Evolutionary conservation across 1,284 basidiomycete species (phyloP).

Genomic region (Ganoderma meredithae): DNA sequence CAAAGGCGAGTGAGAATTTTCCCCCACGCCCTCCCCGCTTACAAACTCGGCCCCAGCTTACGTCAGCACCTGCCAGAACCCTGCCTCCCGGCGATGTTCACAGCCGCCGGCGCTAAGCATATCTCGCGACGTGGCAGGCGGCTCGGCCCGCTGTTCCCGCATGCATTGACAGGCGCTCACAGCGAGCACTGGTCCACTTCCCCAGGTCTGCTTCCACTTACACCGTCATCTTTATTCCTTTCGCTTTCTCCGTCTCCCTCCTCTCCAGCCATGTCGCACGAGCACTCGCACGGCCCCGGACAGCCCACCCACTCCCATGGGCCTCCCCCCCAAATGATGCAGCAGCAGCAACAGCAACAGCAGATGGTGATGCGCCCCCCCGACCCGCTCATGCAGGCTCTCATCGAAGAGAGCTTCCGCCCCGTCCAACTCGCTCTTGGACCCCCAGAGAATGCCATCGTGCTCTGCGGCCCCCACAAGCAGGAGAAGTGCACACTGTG

Average conservation of each 20-base stretch:
- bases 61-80: constrained; percentile 24
- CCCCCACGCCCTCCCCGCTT: constrained; percentile 31
- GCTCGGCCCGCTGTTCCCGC: not conserved
- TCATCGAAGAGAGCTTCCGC: constrained; percentile 77
- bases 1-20: constrained; percentile 45
- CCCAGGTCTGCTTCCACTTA: constrained; percentile 12
- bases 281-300: constrained; percentile 46
- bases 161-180: constrained; percentile 14
- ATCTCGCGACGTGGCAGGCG: constrained; percentile 30
- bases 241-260: constrained; percentile 2
- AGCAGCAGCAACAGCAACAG: constrained; percentile 43
- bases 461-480: constrained; percentile 69
- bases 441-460: constrained; percentile 56
- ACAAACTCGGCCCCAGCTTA: constrained; percentile 34
- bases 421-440: constrained; percentile 65
- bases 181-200: constrained; percentile 16
- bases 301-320: constrained; percentile 46
- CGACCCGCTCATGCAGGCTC: constrained; percentile 75
- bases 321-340: constrained; percentile 28
- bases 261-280: constrained; percentile 37
- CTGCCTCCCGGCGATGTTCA: not conserved
- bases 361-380: constrained; percentile 55
- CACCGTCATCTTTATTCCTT: constrained; percentile 8
- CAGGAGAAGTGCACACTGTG: constrained; percentile 77
- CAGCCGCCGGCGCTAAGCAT: constrained; percentile 8